Base-by-base conservation (phyloP, 1,284 basidiomycete genomes). In the Fistulinella cinereoalba region DNA sequence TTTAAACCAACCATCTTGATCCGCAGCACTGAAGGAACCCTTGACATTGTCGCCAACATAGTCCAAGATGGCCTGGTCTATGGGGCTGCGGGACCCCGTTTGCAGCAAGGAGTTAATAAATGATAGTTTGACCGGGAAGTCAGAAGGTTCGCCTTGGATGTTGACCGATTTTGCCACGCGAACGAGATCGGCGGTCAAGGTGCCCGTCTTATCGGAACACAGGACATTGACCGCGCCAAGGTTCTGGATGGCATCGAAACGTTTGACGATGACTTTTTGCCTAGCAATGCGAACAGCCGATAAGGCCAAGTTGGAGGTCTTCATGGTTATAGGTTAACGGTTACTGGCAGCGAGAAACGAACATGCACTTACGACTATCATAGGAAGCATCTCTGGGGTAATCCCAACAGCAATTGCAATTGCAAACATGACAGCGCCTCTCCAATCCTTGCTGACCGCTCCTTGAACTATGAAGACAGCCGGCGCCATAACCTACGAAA, bases 211-310 rank as follows among this genome's bases (percentile, higher is more conserved):
- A 50, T 64, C 62, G 10, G 62, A 64, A 43, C 62, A 64, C 27
- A 64, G 27, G 29, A 64, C 31, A 33, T 43, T 63, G 36, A 64
- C 64, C 4, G 62, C 64, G 37, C 61, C 61, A 43, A 64, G 41
- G 41, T 63, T 64, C 37, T 64, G 61, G 43, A 64, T 64, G 37
- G 61, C 61, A 18, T 64, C 61, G 13, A 68, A 67, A 27, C 61
- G 61, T 31, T 64, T 64, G 15, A 64, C 61, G 19, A 64, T 64
- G 31, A 64, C 61, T 24, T 64, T 66, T 44, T 64, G 65, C 37
- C 50, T 61, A 15, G 61, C 62, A 31, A 64, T 67, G 32, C 61
- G 61, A 43, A 64, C 56, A 16, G 61, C 61, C 3, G 61, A 64
- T 29, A 64, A 43, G 13, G 61, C 61, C 49, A 64, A 41, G 40